These are phyloP conservation scores for Thelonectria rubi DNA, from an alignment of 2,329 filamentous ascomycete species.

Conservation along the genomic window DNA sequence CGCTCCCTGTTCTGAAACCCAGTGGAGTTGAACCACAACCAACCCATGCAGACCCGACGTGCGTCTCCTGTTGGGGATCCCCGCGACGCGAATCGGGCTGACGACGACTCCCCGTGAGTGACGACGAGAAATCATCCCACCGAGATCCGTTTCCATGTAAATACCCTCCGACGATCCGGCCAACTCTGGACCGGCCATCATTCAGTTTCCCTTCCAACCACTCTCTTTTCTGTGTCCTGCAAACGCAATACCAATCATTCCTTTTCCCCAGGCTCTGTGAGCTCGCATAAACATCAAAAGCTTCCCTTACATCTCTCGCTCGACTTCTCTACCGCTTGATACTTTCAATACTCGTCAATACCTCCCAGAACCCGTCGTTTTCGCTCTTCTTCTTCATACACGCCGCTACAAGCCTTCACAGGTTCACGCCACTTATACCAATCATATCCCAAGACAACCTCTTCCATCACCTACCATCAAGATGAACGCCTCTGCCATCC, in stretches of 20 bases:
- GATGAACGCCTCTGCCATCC: slow-evolving; percentile 20
- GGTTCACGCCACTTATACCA: not conserved
- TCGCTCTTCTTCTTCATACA: not conserved
- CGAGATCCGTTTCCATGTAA: slow-evolving; percentile 10
- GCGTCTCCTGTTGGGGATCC: slow-evolving; percentile 15
- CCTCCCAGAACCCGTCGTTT: not conserved
- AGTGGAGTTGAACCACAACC: not conserved
- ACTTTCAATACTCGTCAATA: not conserved
- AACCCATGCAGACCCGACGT: not conserved
- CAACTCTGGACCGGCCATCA: not conserved
- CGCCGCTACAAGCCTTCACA: not conserved
- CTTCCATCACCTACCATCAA: slow-evolving; percentile 1
- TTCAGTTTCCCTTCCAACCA: slow-evolving; percentile 3
- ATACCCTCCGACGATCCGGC: slow-evolving; percentile 11
- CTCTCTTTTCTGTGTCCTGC: not conserved
- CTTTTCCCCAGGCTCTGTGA: slow-evolving; percentile 16
- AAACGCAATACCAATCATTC: slow-evolving; percentile 11
- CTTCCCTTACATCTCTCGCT: slow-evolving; percentile 2
- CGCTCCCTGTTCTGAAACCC: slow-evolving; percentile 7
- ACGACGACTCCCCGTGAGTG: slow-evolving; percentile 11
- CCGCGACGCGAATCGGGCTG: slow-evolving; percentile 17
- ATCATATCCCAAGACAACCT: not conserved
- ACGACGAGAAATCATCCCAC: slow-evolving; percentile 13
- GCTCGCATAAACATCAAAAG: slow-evolving; percentile 1
- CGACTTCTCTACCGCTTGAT: not conserved